Evolutionary conservation across 495 filamentous ascomycete species (phyloP), one percentile per base, ranked within the genome.

Genomic region (Pseudoneurospora amorphoporcata): DNA sequence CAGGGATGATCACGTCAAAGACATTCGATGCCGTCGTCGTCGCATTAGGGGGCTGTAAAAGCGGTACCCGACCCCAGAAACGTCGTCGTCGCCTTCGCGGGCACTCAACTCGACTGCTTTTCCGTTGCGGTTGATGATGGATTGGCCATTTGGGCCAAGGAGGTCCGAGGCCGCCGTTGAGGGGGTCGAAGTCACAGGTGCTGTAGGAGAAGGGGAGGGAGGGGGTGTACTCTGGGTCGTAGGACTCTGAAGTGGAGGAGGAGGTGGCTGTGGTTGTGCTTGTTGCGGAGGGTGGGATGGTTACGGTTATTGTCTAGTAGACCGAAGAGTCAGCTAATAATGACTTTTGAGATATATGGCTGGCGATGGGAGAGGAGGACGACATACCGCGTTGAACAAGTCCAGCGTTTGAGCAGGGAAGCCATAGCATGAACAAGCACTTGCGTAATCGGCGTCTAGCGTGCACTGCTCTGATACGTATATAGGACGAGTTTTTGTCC

Each of bases 391-490:
- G n/a, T 70, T 45, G 5, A 35, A 14, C 8, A 71, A 72, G 3
- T n/a, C 0, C 3, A 29, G 35, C 23, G 73, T 68, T 10, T 47
- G n/a, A 19, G 17, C 17, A 4, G 43, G n/a, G 10, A 74, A 68
- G 0, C 73, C 70, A 39, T 43, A 75, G 71, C 74, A 77, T 19
- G 72, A 74, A 70, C 76, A 77, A 43, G 76, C 76, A 29, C 72
- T 76, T 70, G 70, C 39, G 39, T 76, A 77, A 10, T 68, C 9
- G 1, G 69, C 68, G 7, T 68, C 9, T 12, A 39, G 38, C 17
- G 69, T 35, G 74, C 76, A 77, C 43, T 75, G 17, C 8, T 47
- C 71, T 14, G 40, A 61, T 2, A 71, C 76, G 39, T 76, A 77
- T 17, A 71, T 43, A n/a, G 76, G 76, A 14, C 68, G 69, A 4